Conservation (phyloP, 768 basidiomycete species). For the Trametes meyenii region DNA sequence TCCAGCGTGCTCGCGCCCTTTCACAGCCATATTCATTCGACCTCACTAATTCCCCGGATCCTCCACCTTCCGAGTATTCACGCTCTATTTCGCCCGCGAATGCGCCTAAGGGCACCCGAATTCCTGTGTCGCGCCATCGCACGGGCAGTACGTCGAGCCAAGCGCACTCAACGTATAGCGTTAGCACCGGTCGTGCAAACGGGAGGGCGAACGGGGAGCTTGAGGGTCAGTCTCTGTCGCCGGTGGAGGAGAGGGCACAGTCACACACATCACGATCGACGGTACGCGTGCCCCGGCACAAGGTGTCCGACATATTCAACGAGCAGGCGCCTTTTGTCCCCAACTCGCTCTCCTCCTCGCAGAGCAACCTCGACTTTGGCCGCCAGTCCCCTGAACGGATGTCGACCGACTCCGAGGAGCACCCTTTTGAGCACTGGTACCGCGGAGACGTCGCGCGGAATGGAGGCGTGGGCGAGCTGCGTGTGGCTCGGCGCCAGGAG, state of each 20-base stretch:
- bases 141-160: slow-evolving; percentile 47
- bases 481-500: slow-evolving; percentile 73
- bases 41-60: slow-evolving; percentile 39
- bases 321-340: slow-evolving; percentile 66
- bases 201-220: slow-evolving; percentile 29
- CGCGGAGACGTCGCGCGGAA: slow-evolving; percentile 85
- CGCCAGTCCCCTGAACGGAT: slow-evolving; percentile 41
- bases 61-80: slow-evolving; percentile 31
- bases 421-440: slow-evolving; percentile 89
- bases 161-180: slow-evolving; percentile 33
- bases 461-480: slow-evolving; percentile 85
- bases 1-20: slow-evolving; percentile 62
- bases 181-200: slow-evolving; percentile 36
- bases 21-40: slow-evolving; percentile 62
- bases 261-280: slow-evolving; percentile 35
- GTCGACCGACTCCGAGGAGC: slow-evolving; percentile 78
- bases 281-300: slow-evolving; percentile 37
- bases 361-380: slow-evolving; percentile 37
- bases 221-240: slow-evolving; percentile 33
- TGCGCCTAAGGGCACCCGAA: slow-evolving; percentile 46
- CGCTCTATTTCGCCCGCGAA: slow-evolving; percentile 41
- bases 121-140: slow-evolving; percentile 48
- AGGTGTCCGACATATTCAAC: slow-evolving; percentile 54
- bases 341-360: slow-evolving; percentile 47
- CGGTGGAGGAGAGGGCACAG: slow-evolving; percentile 31